Base-by-base conservation (phyloP, 208 protist species). In the Leishmania braziliensis region DNA sequence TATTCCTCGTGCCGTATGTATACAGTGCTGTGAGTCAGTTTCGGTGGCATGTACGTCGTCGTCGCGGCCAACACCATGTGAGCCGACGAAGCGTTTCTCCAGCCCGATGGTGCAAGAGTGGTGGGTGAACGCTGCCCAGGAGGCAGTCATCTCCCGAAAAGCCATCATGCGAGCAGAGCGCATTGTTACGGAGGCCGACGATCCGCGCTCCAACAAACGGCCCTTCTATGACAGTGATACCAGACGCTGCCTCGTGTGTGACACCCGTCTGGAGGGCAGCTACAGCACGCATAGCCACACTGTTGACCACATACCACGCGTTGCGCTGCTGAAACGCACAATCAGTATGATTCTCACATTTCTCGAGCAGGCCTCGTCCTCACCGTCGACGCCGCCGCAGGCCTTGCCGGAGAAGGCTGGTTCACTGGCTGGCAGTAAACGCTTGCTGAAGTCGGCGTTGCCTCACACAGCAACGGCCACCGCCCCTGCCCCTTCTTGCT, bases 301-400 rank as follows among this genome's bases (percentile, higher is more conserved):
- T n/a, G 77, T 91, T 1, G 84, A 90, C 39, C 93, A 97, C 79
- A 71, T 78, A 12, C 86, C 87, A 6, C 90, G 91, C 14, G 36
- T 93, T 5, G 92, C 75, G 23, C 86, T 97, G n/a, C 66, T 95
- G 51, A 86, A 90, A 83, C 81, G 92, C 5, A 83, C 83, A 0
- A 60, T 94, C 10, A 76, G 78, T 29, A 73, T 93, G 12, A 65
- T 93, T 3, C 73, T 89, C 43, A 84, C 81, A 23, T 84, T 88
- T 71, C 72, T 92, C 39, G 72, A 68, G 36, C 81, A 84, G 77
- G 51, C 48, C 39, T 14, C 39, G 62, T 16, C 39, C 20, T 43
- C 58, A 9, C 76, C 76, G 46, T 53, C 60, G 39, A 5, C 60
- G 60, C 12, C 48, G 14, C 51, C 62, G 29, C 20, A 26, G 43